Conservation (phyloP, 2,329 filamentous ascomycete genomes). For the Graphilbum fragrans region DNA sequence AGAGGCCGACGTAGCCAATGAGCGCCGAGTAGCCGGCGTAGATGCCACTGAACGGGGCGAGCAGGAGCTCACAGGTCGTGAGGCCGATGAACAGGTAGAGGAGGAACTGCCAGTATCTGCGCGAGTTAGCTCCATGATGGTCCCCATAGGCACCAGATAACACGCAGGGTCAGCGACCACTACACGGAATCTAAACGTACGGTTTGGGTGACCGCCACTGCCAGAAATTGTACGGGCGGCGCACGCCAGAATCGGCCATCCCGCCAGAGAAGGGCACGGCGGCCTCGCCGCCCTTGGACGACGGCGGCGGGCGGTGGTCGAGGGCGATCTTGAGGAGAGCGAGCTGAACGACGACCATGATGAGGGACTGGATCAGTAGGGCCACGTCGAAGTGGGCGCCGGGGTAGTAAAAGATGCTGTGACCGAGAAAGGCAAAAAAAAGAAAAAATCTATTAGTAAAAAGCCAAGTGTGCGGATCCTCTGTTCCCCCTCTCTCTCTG, state of each 20-base stretch:
- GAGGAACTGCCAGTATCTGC: constrained; percentile 67
- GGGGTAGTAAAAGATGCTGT: constrained; percentile 58
- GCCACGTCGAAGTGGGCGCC: constrained; percentile 53
- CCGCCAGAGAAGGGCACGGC: constrained; percentile 49
- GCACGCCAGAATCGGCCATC: constrained; percentile 18
- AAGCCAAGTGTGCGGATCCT: no score
- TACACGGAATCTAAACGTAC: constrained; percentile 23
- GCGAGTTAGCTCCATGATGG: not conserved
- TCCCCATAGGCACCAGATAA: not conserved
- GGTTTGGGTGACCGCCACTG: constrained; percentile 64
- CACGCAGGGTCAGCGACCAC: not conserved
- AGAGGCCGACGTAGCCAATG: constrained; percentile 64
- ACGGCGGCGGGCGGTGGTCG: constrained; percentile 49
- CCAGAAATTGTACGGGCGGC: constrained; percentile 68
- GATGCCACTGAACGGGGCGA: constrained; percentile 43
- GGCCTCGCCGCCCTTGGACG: constrained; percentile 48
- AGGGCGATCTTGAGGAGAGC: constrained; percentile 56
- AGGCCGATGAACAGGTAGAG: constrained; percentile 53
- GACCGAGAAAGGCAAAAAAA: not conserved
- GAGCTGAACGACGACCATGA: constrained; percentile 53
- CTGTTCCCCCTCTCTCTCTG: no score
- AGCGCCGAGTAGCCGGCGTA: constrained; percentile 54
- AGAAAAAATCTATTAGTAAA: not conserved
- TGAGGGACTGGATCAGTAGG: constrained; percentile 50
- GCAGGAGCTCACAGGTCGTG: constrained; percentile 51